phyloP scores from a whole-genome alignment of 257 asterid genomes.

The Thymus quinquecostatus region DNA sequence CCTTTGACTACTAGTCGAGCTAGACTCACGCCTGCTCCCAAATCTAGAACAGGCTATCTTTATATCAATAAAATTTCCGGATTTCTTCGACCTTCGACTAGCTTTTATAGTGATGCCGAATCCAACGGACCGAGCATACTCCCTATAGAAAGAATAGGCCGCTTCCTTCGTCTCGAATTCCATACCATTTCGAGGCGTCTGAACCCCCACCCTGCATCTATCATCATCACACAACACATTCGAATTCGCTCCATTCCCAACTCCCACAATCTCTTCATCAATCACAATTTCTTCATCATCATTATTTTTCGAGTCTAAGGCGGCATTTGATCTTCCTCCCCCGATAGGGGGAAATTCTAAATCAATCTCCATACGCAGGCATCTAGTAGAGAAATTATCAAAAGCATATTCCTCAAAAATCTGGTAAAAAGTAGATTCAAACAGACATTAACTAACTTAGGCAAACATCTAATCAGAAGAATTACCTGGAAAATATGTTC shows the following conservation, averaged over 20 bases:
- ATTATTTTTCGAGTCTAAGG: not conserved
- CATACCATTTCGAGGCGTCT: constrained; percentile 44
- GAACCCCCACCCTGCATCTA: constrained; percentile 15
- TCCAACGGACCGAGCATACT: constrained; percentile 50
- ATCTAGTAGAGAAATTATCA: not conserved
- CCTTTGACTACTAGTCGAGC: constrained; percentile 34
- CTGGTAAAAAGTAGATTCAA: constrained; percentile 16
- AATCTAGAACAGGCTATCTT: constrained; percentile 57
- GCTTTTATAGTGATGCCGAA: constrained; percentile 62
- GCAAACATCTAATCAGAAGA: not conserved
- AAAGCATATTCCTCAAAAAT: constrained; percentile 13
- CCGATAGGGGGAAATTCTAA: constrained; percentile 29
- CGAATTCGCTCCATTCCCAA: constrained; percentile 31
- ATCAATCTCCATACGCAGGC: constrained; percentile 40
- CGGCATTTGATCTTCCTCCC: constrained; percentile 8
- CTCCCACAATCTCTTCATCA: constrained; percentile 16
- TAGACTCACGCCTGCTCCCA: constrained; percentile 43
- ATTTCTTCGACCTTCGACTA: constrained; percentile 55
- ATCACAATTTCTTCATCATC: constrained; percentile 15
- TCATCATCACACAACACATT: constrained; percentile 16
- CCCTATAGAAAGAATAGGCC: constrained; percentile 52
- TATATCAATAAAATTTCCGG: constrained; percentile 57
- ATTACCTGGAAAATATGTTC: too few relatives aligned
- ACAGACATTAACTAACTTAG: constrained; percentile 1
- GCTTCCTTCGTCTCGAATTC: constrained; percentile 58